A percentile compares a stretch with the other conserved stretches of the same genome.
Evolutionary conservation across 306 rosid genomes (phyloP).

Genomic region (Cicer chorassanicum): DNA sequence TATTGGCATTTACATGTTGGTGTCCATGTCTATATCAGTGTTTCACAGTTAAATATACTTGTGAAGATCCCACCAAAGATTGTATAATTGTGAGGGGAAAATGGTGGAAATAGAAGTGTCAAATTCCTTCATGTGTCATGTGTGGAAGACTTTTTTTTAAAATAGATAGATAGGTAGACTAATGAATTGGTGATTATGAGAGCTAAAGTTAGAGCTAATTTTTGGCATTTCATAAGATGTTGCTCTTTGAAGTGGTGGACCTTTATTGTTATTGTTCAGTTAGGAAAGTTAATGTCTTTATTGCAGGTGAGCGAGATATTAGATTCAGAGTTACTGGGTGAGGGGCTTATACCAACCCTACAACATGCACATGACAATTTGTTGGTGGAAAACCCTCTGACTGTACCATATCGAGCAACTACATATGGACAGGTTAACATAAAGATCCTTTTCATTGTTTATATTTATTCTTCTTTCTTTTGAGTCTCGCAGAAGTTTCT

Average conservation of each 20-base stretch:
- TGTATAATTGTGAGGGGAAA: neutral
- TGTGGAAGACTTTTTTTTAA: neutral
- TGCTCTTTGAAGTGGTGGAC: neutral
- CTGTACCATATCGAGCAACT: slow-evolving; percentile 83
- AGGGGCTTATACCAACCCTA: slow-evolving; percentile 91
- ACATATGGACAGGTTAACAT: slow-evolving; percentile 75
- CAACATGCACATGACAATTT: slow-evolving; percentile 86
- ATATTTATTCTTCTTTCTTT: neutral
- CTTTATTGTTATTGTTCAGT: neutral
- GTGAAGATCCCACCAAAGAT: neutral
- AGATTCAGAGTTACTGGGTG: slow-evolving; percentile 90
- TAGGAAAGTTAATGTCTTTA: neutral
- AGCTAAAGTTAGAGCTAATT: slow-evolving; percentile 21
- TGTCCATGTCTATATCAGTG: too few relatives aligned
- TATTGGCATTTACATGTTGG: too few relatives aligned
- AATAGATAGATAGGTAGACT: neutral
- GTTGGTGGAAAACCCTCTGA: slow-evolving; percentile 71
- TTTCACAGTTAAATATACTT: neutral
- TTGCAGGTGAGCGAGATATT: slow-evolving; percentile 94
- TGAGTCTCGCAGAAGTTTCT: slow-evolving; percentile 32
- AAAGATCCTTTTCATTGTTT: slow-evolving; percentile 25
- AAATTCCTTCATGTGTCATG: neutral
- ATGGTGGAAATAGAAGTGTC: neutral
- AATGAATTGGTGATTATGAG: slow-evolving; percentile 25
- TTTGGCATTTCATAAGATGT: slow-evolving; percentile 14